Conservation (phyloP, 179 eudicot genomes). For the Silene coronaria region DNA sequence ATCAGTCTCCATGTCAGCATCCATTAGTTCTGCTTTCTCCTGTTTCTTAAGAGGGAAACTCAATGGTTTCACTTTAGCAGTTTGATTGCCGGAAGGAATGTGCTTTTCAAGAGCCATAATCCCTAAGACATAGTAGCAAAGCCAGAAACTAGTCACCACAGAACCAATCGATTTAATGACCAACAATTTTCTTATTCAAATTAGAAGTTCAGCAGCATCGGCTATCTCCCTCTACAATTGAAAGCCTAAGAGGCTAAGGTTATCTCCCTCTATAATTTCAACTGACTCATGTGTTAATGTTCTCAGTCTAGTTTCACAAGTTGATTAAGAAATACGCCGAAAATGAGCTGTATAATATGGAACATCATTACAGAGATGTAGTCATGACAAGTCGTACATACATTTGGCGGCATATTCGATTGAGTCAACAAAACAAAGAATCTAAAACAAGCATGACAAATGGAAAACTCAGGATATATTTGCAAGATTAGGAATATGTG, state of each 20-base stretch:
- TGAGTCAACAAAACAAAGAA: not conserved
- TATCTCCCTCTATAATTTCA: not conserved
- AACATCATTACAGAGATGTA: not conserved
- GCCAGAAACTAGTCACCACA: constrained; percentile 18
- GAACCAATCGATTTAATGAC: not conserved
- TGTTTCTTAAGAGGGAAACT: constrained; percentile 45
- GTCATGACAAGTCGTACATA: not conserved
- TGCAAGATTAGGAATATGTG: not conserved
- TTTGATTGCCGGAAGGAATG: constrained; percentile 42
- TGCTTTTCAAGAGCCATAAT: constrained; percentile 70
- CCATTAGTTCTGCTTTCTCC: constrained; percentile 41
- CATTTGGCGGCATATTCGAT: not conserved
- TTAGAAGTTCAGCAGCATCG: not conserved
- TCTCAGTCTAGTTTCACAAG: not conserved
- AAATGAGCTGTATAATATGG: not conserved
- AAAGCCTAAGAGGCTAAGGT: not conserved
- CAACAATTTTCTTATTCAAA: not conserved
- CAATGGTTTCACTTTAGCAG: constrained; percentile 47
- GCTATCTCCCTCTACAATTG: not conserved
- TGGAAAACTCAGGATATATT: not conserved
- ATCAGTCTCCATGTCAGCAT: constrained; percentile 46
- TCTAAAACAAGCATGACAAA: constrained; percentile 7
- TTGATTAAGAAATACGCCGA: not conserved
- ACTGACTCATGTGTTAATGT: not conserved
- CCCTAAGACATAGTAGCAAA: constrained; percentile 33